Evolutionary conservation across 371 early-diverging fungal genomes (phyloP), one percentile per base, ranked within the genome.

Genomic region (Quaeritorhiza haematococci): DNA sequence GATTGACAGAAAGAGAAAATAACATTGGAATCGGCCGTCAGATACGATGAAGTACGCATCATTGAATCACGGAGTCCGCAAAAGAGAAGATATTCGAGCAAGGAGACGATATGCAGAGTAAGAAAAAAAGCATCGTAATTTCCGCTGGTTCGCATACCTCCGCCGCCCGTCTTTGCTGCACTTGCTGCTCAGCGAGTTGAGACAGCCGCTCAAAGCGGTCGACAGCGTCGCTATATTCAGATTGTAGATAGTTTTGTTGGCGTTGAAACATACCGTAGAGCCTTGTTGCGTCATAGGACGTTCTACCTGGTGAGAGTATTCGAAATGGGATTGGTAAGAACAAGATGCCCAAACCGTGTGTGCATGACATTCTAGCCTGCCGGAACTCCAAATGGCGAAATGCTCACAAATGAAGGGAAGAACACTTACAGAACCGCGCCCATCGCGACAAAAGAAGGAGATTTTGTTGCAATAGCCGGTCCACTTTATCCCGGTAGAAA

Each of bases 351-450:
- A 58, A 0, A 1, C 15, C 28, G 35, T 3, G 21, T 19, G 17
- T 56, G 19, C 7, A 21, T 55, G 30, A 19, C 33, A 8, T 49
- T 41, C 13, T 4, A 4, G 3, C n/a, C n/a, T n/a, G n/a, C n/a
- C n/a, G n/a, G n/a, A n/a, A n/a, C n/a, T n/a, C n/a, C n/a, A n/a
- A n/a, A n/a, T n/a, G n/a, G n/a, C n/a, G n/a, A n/a, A n/a, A n/a
- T n/a, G n/a, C n/a, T n/a, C n/a, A n/a, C n/a, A n/a, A n/a, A n/a
- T n/a, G n/a, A n/a, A 21, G 3, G 23, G 3, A 6, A 29, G 41
- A n/a, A 1, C n/a, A 58, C 68, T 27, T 61, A 72, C 78, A 73
- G 53, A 78, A 78, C 13, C 78, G 49, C 33, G 53, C 55, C 75
- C 78, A 78, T 48, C 80, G 58, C 6, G 74, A 71, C 3, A 79